phyloP scores from a whole-genome alignment of 352 stramenopile species.

The Poterioochromonas sp. region DNA sequence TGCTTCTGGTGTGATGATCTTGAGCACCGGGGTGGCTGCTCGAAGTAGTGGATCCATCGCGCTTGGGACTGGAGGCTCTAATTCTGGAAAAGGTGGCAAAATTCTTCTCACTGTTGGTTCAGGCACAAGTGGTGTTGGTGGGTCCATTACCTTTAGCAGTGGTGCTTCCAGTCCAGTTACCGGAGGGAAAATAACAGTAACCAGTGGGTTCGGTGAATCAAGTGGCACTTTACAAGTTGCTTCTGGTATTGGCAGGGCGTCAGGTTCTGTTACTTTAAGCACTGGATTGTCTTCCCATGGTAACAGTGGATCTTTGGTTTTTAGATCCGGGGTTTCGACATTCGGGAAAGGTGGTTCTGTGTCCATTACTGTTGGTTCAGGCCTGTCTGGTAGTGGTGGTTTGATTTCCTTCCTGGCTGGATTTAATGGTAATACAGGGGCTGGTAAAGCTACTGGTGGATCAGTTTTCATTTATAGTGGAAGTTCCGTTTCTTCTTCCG shows the following conservation, averaged over 20 bases:
- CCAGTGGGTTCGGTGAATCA: not conserved
- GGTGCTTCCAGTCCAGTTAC: not conserved
- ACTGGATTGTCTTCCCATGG: not conserved
- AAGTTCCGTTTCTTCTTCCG: conserved; percentile 42
- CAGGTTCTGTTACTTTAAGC: not conserved
- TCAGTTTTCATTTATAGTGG: conserved; percentile 63
- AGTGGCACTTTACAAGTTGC: not conserved
- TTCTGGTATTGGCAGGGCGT: not conserved
- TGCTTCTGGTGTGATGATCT: not conserved
- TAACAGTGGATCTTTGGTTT: not conserved
- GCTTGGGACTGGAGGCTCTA: not conserved
- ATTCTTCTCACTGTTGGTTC: not conserved
- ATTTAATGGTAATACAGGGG: conserved; percentile 48
- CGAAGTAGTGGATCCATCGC: not conserved
- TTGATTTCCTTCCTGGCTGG: conserved; percentile 39
- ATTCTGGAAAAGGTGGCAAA: no score
- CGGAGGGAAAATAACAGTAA: not conserved
- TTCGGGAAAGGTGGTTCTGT: conserved; percentile 58
- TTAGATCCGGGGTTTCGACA: not conserved
- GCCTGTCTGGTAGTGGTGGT: conserved; percentile 49
- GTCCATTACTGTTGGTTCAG: conserved; percentile 62
- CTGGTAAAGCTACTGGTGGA: conserved; percentile 56
- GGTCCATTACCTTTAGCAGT: not conserved
- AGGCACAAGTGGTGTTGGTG: not conserved
- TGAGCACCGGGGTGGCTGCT: not conserved